Percentiles rank a stretch among this genome's conserved stretches.
Conservation (phyloP, 1,284 basidiomycete genomes). For the Bothia castanella region DNA sequence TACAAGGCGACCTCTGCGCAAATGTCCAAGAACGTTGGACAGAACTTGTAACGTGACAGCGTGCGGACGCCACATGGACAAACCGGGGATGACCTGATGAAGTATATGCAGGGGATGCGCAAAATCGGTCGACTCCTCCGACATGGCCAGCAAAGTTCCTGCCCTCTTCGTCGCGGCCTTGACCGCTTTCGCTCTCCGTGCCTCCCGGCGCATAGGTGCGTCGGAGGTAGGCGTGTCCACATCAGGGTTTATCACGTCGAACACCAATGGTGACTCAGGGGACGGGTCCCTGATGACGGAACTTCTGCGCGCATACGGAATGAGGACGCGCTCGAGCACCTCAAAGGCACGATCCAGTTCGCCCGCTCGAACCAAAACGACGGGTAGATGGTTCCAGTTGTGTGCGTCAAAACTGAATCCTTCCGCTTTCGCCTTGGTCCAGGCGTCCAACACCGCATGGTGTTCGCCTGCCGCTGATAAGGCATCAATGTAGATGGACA, state of each 20-base stretch:
- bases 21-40: constrained; percentile 40
- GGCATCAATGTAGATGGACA: constrained; percentile 83
- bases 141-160: constrained; percentile 16
- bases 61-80: constrained; percentile 67
- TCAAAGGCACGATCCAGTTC: constrained; percentile 80
- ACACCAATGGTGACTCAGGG: constrained; percentile 47
- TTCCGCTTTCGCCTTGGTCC: constrained; percentile 60
- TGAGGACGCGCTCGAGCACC: constrained; percentile 75
- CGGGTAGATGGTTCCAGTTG: constrained; percentile 89
- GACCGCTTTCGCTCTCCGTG: constrained; percentile 25
- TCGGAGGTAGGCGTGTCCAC: constrained; percentile 28
- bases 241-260: constrained; percentile 28
- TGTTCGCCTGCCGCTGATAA: constrained; percentile 67
- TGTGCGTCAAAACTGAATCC: constrained; percentile 85
- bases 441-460: constrained; percentile 60
- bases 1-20: constrained; percentile 50
- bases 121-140: constrained; percentile 37
- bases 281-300: constrained; percentile 32
- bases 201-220: constrained; percentile 30
- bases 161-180: constrained; percentile 19
- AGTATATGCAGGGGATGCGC: constrained; percentile 58
- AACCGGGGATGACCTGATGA: constrained; percentile 58
- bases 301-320: constrained; percentile 53
- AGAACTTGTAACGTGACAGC: constrained; percentile 46
- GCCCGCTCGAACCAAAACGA: constrained; percentile 76